Percentiles rank a stretch among this genome's conserved stretches.
These are phyloP conservation scores for Epichloe aotearoae DNA, from an alignment of 2,329 filamentous ascomycete genomes.

Conservation along the genomic window DNA sequence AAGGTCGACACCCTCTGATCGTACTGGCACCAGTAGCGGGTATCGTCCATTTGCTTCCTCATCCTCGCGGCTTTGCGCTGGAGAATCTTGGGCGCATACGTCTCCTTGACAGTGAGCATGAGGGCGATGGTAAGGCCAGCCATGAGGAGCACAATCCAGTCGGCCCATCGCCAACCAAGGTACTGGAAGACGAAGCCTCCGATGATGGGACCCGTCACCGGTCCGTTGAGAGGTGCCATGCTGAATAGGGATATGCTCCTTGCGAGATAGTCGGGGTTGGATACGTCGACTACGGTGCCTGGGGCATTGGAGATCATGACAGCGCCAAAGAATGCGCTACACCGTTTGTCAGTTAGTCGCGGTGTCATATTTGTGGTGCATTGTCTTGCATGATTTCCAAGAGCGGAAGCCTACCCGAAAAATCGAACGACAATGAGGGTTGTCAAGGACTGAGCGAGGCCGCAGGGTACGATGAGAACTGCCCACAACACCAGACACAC, in stretches of 20 bases:
- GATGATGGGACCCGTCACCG: conserved; percentile 32
- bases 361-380: no score
- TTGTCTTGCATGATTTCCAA: no score
- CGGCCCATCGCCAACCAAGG: conserved; percentile 79
- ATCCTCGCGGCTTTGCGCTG: conserved; percentile 49
- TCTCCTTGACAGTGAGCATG: conserved; percentile 54
- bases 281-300: conserved; percentile 71
- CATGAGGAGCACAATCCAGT: conserved; percentile 68
- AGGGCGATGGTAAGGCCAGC: conserved; percentile 47
- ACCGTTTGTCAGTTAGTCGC: no score
- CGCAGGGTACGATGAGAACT: conserved; percentile 59
- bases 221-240: conserved; percentile 75
- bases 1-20: conserved; percentile 55
- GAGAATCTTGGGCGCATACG: conserved; percentile 60
- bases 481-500: conserved; percentile 50
- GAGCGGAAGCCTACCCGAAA: conserved; percentile 40
- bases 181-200: conserved; percentile 62
- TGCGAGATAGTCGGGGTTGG: conserved; percentile 65
- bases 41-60: conserved; percentile 56
- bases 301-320: conserved; percentile 76
- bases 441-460: conserved; percentile 51
- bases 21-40: conserved; percentile 67
- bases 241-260: conserved; percentile 60
- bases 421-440: conserved; percentile 62
- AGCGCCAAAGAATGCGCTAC: conserved; percentile 41